Conservation (phyloP, 2,329 filamentous ascomycete genomes). For the Metarhizium guizhouense region DNA sequence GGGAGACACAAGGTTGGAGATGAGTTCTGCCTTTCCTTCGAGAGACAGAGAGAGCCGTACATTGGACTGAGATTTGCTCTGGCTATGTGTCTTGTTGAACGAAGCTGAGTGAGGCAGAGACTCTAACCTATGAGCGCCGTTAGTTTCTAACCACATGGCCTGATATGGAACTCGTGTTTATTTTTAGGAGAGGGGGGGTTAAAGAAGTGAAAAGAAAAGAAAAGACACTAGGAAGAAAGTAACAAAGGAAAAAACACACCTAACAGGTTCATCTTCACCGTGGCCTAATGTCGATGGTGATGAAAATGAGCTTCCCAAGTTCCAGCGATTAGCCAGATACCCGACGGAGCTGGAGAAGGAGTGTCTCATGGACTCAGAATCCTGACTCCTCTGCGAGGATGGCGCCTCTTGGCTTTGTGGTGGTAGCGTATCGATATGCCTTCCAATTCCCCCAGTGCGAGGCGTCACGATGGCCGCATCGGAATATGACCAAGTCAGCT, state of each 20-base stretch:
- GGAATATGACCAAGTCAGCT: constrained; percentile 7
- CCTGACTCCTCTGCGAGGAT: constrained; percentile 19
- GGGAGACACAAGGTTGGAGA: constrained; percentile 61
- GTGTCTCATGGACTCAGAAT: constrained; percentile 23
- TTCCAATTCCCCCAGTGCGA: constrained; percentile 7
- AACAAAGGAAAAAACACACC: no score
- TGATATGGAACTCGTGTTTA: no score
- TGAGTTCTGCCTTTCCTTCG: constrained; percentile 84
- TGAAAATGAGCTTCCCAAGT: constrained; percentile 41
- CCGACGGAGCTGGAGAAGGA: constrained; percentile 36
- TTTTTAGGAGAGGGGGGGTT: no score
- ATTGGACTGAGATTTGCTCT: constrained; percentile 33
- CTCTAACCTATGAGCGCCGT: constrained; percentile 26
- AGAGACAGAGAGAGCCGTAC: constrained; percentile 75
- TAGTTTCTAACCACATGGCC: not conserved
- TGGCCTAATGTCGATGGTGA: constrained; percentile 34
- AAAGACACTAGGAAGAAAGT: no score
- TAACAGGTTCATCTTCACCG: constrained; percentile 11
- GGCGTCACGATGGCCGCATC: constrained; percentile 18
- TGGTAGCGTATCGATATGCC: constrained; percentile 3
- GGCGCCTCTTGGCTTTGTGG: constrained; percentile 16
- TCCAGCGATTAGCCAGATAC: constrained; percentile 50
- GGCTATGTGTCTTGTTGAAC: constrained; percentile 28
- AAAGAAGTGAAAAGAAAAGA: no score
- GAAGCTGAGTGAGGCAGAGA: constrained; percentile 35